Evolutionary conservation across 768 basidiomycete species (phyloP), one percentile per base, ranked within the genome.

Genomic region (Paxillus rubicundulus): DNA sequence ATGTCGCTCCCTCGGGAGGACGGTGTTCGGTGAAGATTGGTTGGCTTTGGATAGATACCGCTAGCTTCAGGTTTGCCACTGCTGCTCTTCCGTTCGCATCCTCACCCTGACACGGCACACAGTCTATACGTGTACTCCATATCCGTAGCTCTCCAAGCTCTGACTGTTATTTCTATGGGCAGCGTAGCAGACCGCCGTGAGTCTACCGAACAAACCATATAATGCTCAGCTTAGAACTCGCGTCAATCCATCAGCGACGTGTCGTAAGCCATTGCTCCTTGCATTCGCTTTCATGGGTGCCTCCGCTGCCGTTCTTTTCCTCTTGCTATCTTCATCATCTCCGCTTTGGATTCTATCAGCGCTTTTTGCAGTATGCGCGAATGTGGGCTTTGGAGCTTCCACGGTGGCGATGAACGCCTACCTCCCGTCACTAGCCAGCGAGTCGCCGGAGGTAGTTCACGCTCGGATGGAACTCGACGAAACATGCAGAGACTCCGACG

Each of bases 111-210:
- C 44, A 32, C 12, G 17, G 3, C 27, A 0, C 7, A 3, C 61
- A 95, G 93, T 61, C 75, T 99, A 33, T 94, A 96, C 64, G 80
- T 87, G 28, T 89, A 92, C 68, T 97, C 95, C 1, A 74, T 85
- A 13, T 92, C 90, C 1, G 95, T 98, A 1, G 87, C 87, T 0
- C 69, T 96, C 0, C 95, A 98, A 66, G 95, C 94, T 0, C 62
- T 98, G n/a, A 91, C 87, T 0, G 93, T 99, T 36, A 93, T 99
- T 50, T 94, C 95, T 5, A 89, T 97, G 78, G 92, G 92, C 7
- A 84, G 84, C 14, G 85, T 96, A 50, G 96, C 95, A 1, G 92
- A 98, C 70, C 83, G 89, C 56, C 85, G 93, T 95, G 60, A 53
- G 89, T 76, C 17, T 0, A n/a, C 27, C 8, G 30, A 20, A 17